Base-by-base conservation (phyloP, 371 early-diverging fungal genomes). In the Lichtheimia ramosa region DNA sequence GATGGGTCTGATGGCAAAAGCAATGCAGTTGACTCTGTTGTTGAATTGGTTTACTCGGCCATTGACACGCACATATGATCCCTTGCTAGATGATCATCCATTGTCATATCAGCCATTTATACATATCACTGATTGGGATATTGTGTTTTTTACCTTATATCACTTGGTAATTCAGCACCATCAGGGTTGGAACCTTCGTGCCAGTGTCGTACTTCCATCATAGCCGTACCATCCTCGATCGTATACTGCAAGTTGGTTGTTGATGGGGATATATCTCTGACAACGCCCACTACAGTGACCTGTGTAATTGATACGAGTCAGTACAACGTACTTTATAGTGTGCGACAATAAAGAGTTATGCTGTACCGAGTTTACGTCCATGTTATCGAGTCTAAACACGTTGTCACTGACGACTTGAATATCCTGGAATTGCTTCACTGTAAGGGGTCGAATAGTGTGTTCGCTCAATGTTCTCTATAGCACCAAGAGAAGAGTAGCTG, bases 221-320 rank as follows among this genome's bases (percentile, higher is more conserved):
- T 63, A 18, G 89, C 90, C 14, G 92, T 89, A 8, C 92, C 93
- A 63, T 95, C 95, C 51, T 93, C 90, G 21, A 95, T 61, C 18
- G 72, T 70, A 65, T 89, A 93, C 15, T 74, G 70, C 16, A 76
- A 57, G 56, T 83, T 78, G 56, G 86, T 86, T 7, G 86, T 69
- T 43, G 79, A 80, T 50, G 73, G 70, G 39, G 58, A 63, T 12
- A 87, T 64, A 28, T 68, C 65, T 25, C 84, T 83, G 61, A 93
- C 78, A 12, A 85, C 80, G 39, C 81, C 94, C 27, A 92, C 80
- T 65, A 93, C 66, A 0, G 80, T 75, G 10, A 83, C 61, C 86
- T 88, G 62, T 46, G 13, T 21, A 16, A 46, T 46, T 3, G 46
- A 18, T 46, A 16, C n/a, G 16, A 46, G 10, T 18, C 5, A n/a